Base-by-base conservation (phyloP, 163 green algal genomes). In the Chlorella variabilis region DNA sequence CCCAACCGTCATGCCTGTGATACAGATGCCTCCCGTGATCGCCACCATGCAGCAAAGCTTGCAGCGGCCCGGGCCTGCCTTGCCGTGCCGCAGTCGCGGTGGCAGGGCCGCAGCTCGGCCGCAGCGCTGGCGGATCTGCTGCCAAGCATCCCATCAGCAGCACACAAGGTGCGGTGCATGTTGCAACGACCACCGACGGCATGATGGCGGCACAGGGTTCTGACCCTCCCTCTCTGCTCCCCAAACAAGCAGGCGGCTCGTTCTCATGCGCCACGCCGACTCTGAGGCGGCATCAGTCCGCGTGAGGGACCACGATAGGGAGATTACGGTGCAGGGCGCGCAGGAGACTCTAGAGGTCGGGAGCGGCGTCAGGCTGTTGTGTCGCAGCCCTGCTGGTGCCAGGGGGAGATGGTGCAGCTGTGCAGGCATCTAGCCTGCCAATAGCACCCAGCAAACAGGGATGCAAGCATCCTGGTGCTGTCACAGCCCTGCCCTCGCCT, bases 241-340 rank as follows among this genome's bases (percentile, higher is more conserved):
- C 5, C 20, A 42, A 38, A 48, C 45, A 27, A 6, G 45, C 68
- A 90, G 87, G 31, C 84, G 81, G 27, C 65, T 94, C 1, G 86
- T 94, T 17, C 81, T 94, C 27, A 91, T 94, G 83, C 82, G 90
- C 13, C 90, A 94, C 27, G 89, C 90, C 18, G 86, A 90, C 29
- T 90, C 83, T 31, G 86, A 90, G 62, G 74, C 67, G 39, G 70
- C 65, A 11, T 33, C 58, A 23, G 49, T 27, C n/a, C 29, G 29
- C 21, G 75, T 91, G 1, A 73, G 89, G 21, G 91, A 95, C 69
- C 91, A 95, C 59, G 91, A 94, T 38, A 34, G 91, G 15, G 87
- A 83, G 0, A 90, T 95, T 65, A 90, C 85, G 36, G 9, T 29
- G 2, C 39, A 29, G 15, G 87, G 87, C 15, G 56, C 65, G 1